Base-by-base conservation (phyloP, 768 basidiomycete genomes). In the Heimioporus sp. region DNA sequence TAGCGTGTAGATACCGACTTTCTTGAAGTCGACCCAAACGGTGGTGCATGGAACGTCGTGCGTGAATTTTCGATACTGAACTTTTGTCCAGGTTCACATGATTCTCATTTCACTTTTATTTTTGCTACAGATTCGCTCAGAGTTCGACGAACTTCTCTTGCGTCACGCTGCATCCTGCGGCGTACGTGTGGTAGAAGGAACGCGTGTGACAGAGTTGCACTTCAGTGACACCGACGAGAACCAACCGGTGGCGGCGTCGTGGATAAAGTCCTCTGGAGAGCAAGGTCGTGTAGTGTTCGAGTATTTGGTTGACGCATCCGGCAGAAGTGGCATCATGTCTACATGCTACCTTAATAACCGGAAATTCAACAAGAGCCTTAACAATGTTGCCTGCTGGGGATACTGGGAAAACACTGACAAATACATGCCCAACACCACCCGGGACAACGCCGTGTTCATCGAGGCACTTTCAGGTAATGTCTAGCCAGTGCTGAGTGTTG, bases 361-460 rank as follows among this genome's bases (percentile, higher is more conserved):
- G 28, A 58, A 50, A 45, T 65, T 69, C 57, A 72, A 70, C 46
- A 57, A 65, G 38, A 65, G 49, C 20, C 64, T 72, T 7, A 49
- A 66, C 28, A 72, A 73, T 31, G 40, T 71, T 19, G 72, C 72
- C 10, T 65, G 61, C 34, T 72, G 72, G 72, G 67, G 65, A 31
- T 73, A 73, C 56, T 75, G 72, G 71, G 63, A 64, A 16, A 64
- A 61, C 16, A 48, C 61, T 2, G 59, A 49, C 0, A 51, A 51
- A 43, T 74, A 74, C 42, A 64, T 55, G 52, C 62, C 65, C 1
- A 64, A 63, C 0, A 73, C 69, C 1, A 45, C 34, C 19, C 63
- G 70, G 4, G 66, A 73, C 30, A 72, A 71, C 46, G 67, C 72
- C 2, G 58, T 67, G 6, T 74, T 65, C 65, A 59, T 74, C 17